A percentile compares a stretch with the other conserved stretches of the same genome.
These are phyloP conservation scores for Paramecium sonneborni DNA, from an alignment of 73 alveolate genomes.

Conservation along the genomic window DNA sequence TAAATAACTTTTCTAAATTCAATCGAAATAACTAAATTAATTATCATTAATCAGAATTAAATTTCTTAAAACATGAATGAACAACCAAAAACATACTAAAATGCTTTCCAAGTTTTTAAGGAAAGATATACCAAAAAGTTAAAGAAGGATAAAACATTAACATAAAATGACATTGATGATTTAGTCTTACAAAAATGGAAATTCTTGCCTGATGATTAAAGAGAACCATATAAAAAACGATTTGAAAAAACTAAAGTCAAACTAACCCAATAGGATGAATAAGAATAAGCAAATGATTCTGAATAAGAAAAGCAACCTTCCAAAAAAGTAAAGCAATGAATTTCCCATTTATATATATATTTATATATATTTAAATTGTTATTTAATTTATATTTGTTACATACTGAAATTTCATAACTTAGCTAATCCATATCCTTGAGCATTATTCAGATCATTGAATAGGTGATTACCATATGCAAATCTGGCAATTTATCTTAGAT, in stretches of 20 bases:
- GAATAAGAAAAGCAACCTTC: not conserved
- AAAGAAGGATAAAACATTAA: not conserved
- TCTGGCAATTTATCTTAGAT: constrained; percentile 69
- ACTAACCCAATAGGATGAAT: not conserved
- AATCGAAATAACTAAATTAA: not conserved
- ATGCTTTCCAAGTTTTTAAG: not conserved
- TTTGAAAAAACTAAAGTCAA: not conserved
- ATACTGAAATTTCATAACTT: constrained; percentile 17
- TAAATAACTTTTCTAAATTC: not conserved
- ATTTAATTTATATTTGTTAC: not conserved
- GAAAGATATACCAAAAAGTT: not conserved
- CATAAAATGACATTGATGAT: not conserved
- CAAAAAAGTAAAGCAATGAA: not conserved
- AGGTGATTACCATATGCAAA: constrained; percentile 42
- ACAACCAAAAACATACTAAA: not conserved
- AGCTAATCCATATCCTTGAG: constrained; percentile 6
- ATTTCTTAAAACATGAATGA: not conserved
- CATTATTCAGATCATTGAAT: not conserved
- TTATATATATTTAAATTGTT: not conserved
- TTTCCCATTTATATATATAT: not conserved
- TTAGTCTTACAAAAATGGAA: not conserved
- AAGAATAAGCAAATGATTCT: not conserved
- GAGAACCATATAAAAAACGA: not conserved
- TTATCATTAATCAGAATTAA: not conserved
- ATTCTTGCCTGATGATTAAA: not conserved